Evolutionary conservation across 2,329 filamentous ascomycete species (phyloP).

Genomic region (Clathrospora elynae): DNA sequence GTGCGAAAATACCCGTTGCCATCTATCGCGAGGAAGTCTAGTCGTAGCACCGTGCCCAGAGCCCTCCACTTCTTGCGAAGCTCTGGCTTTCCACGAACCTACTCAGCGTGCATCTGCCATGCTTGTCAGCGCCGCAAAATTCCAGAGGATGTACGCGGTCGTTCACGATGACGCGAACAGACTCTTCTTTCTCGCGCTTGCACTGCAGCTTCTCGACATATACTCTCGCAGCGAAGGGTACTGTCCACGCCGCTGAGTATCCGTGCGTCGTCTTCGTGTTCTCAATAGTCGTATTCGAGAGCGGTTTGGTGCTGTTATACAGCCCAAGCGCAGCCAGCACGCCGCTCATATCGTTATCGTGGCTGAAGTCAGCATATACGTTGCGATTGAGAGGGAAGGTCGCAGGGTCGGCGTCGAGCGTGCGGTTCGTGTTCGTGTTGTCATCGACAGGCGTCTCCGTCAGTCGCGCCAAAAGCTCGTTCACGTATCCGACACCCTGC

Average conservation of each 20-base stretch:
- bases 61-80: conserved; percentile 73
- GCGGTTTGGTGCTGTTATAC: conserved; percentile 67
- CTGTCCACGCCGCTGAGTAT: conserved; percentile 76
- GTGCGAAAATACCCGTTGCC: too few relatives aligned
- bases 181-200: conserved; percentile 62
- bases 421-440: conserved; percentile 75
- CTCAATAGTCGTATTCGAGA: conserved; percentile 54
- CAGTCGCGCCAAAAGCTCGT: conserved; percentile 83
- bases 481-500: conserved; percentile 85
- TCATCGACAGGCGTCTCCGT: conserved; percentile 72
- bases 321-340: conserved; percentile 79
- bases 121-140: conserved; percentile 70
- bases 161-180: conserved; percentile 81
- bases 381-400: conserved; percentile 73
- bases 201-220: conserved; percentile 90
- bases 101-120: conserved; percentile 72
- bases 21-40: conserved; percentile 5
- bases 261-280: conserved; percentile 63
- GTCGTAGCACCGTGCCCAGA: conserved; percentile 69
- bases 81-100: conserved; percentile 75
- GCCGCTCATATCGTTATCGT: conserved; percentile 84
- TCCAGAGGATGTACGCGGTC: conserved; percentile 76
- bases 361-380: conserved; percentile 88
- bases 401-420: conserved; percentile 67
- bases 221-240: conserved; percentile 79